These are phyloP conservation scores for Penicillium robsamsonii DNA, from an alignment of 495 filamentous ascomycete genomes.

Conservation along the genomic window DNA sequence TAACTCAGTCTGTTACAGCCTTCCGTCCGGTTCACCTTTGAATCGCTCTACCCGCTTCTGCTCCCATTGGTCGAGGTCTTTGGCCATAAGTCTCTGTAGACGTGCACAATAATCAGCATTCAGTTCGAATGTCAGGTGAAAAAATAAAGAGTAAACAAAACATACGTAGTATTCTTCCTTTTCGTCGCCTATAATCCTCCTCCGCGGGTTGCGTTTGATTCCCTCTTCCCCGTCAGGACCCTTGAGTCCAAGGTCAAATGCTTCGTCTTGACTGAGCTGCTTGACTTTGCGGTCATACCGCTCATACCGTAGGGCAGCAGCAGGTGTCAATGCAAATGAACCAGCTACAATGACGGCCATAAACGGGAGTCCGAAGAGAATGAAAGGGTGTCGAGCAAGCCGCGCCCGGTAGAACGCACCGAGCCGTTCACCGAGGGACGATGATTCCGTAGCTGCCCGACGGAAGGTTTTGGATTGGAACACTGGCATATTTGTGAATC, in stretches of 20 bases:
- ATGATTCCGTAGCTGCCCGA: slow-evolving; percentile 43
- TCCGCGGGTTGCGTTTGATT: slow-evolving; percentile 46
- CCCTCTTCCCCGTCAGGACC: slow-evolving; percentile 45
- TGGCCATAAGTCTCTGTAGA: slow-evolving; percentile 74
- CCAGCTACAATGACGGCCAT: slow-evolving; percentile 87
- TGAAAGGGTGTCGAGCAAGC: slow-evolving; percentile 76
- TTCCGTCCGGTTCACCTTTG: slow-evolving; percentile 83
- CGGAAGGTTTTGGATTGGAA: slow-evolving; percentile 75
- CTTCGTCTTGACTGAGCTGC: slow-evolving; percentile 77
- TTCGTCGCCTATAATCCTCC: slow-evolving; percentile 53
- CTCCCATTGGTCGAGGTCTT: slow-evolving; percentile 95
- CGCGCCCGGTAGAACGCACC: slow-evolving; percentile 70
- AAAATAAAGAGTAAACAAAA: not conserved
- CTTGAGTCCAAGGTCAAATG: slow-evolving; percentile 66
- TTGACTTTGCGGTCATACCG: slow-evolving; percentile 82
- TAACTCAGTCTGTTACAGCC: slow-evolving; percentile 50
- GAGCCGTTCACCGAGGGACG: slow-evolving; percentile 58
- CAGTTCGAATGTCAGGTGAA: slow-evolving; percentile 14
- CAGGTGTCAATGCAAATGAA: slow-evolving; percentile 91
- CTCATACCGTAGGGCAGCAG: slow-evolving; percentile 90
- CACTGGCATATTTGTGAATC: slow-evolving; percentile 56
- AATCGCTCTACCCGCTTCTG: slow-evolving; percentile 88
- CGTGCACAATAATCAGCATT: slow-evolving; percentile 13
- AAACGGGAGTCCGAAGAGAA: slow-evolving; percentile 95
- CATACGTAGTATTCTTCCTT: slow-evolving; percentile 95